Conservation (phyloP, 495 filamentous ascomycete genomes). For the Jackrogersella multiformis region DNA sequence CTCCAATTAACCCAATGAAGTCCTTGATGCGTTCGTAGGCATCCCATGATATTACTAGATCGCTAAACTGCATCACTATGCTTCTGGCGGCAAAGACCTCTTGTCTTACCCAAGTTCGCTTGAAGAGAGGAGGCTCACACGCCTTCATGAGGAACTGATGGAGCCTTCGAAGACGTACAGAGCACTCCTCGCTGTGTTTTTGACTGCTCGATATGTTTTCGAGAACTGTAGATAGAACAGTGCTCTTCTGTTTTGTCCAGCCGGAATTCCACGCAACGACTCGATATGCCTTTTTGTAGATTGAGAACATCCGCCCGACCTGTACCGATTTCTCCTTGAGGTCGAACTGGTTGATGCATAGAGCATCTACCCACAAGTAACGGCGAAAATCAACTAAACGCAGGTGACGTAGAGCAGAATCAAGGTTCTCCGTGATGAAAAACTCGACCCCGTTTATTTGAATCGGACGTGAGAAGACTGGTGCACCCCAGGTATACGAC, state of each 20-base stretch:
- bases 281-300: constrained; percentile 35
- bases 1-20: constrained; percentile 2
- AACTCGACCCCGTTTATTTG: constrained; percentile 13
- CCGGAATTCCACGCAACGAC: constrained; percentile 41
- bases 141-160: constrained; percentile 8
- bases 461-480: constrained; percentile 20
- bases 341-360: constrained; percentile 46
- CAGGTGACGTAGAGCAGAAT: constrained; percentile 21
- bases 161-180: background rate
- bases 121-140: constrained; percentile 26
- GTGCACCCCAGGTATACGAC: constrained; percentile 35
- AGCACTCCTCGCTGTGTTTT: constrained; percentile 25
- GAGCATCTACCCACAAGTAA: constrained; percentile 43
- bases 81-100: constrained; percentile 20
- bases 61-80: constrained; percentile 25
- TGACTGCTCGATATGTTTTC: constrained; percentile 6
- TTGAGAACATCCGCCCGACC: constrained; percentile 35
- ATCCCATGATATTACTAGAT: constrained; percentile 11
- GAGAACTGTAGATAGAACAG: constrained; percentile 17
- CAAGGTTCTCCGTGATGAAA: constrained; percentile 33
- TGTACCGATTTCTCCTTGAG: constrained; percentile 38
- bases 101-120: constrained; percentile 29
- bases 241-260: constrained; percentile 17
- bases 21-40: constrained; percentile 18
- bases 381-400: constrained; percentile 8